These are phyloP conservation scores for Leccinellum albellum DNA, from an alignment of 768 basidiomycete species.

Conservation along the genomic window DNA sequence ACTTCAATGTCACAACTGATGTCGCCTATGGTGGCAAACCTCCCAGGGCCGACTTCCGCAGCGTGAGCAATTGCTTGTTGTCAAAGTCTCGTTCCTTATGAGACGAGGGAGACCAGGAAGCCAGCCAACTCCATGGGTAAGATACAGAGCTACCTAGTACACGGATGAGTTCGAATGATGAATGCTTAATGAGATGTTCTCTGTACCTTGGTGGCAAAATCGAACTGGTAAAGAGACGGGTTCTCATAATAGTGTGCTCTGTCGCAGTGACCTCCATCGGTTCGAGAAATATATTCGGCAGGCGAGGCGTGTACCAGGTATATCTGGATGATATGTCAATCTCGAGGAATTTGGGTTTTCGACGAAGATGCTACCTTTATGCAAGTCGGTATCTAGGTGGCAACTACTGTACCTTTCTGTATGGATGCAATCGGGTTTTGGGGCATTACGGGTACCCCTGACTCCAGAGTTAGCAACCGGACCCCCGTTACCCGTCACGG, in stretches of 20 bases:
- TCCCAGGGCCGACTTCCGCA: slow-evolving; percentile 45
- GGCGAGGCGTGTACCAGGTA: slow-evolving; percentile 74
- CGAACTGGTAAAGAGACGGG: slow-evolving; percentile 61
- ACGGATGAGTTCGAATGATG: not conserved
- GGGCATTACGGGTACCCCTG: too few species aligned
- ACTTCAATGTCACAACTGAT: slow-evolving; percentile 88
- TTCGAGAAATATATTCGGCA: slow-evolving; percentile 62
- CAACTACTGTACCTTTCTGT: too few species aligned
- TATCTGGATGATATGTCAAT: slow-evolving; percentile 40
- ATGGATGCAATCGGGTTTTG: too few species aligned
- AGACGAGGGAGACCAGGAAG: slow-evolving; percentile 70
- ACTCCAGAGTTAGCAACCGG: too few species aligned
- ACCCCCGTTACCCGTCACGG: too few species aligned
- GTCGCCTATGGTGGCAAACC: slow-evolving; percentile 76
- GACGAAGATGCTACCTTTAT: slow-evolving; percentile 42
- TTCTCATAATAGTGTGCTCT: slow-evolving; percentile 71
- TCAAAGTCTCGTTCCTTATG: slow-evolving; percentile 65
- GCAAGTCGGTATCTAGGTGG: slow-evolving; percentile 48
- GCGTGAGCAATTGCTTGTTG: slow-evolving; percentile 47
- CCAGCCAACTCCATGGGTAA: slow-evolving; percentile 88
- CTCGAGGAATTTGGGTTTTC: not conserved
- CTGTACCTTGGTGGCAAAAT: slow-evolving; percentile 63
- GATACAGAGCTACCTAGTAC: slow-evolving; percentile 75
- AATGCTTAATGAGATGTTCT: not conserved
- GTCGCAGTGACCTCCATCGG: slow-evolving; percentile 53